A percentile compares a stretch with the other conserved stretches of the same genome.
Conservation (phyloP, 1,139 yeast genomes). For the Saccharomycopsis hybrid region DNA sequence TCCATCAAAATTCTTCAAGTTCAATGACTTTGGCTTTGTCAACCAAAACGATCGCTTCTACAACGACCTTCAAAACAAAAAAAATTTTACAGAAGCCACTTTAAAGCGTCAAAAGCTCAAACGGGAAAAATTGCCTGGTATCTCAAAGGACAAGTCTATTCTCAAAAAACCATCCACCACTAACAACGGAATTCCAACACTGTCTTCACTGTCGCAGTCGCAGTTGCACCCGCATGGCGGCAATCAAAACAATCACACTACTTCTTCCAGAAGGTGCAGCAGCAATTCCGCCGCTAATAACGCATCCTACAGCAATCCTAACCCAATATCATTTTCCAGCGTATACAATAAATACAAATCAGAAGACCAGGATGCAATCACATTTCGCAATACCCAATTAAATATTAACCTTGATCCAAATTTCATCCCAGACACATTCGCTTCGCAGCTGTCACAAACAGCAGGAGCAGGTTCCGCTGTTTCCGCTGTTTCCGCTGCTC, state of each 20-base stretch:
- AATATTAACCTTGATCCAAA: slow-evolving; percentile 15
- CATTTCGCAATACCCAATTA: slow-evolving; percentile 19
- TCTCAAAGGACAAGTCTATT: slow-evolving; percentile 12
- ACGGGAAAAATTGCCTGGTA: slow-evolving; percentile 17
- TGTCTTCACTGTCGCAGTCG: background rate
- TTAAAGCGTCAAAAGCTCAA: slow-evolving; percentile 12
- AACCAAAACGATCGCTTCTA: slow-evolving; percentile 18
- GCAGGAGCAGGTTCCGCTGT: background rate
- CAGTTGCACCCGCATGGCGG: background rate
- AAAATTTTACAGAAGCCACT: slow-evolving; percentile 11
- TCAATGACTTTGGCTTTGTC: slow-evolving; percentile 19
- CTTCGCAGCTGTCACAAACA: too few species aligned
- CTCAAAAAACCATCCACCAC: slow-evolving; percentile 3
- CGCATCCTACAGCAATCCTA: background rate
- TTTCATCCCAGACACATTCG: background rate
- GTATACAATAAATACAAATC: slow-evolving; percentile 14
- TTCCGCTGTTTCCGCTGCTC: background rate
- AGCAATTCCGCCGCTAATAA: background rate
- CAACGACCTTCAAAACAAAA: slow-evolving; percentile 13
- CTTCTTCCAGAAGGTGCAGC: background rate
- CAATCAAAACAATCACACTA: background rate
- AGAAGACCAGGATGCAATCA: slow-evolving; percentile 20
- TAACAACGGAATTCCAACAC: too few species aligned
- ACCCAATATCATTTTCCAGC: slow-evolving; percentile 11
- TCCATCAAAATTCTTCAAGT: slow-evolving; percentile 20